These are phyloP conservation scores for Fusarium continuum DNA, from an alignment of 2,329 filamentous ascomycete species.

Conservation along the genomic window DNA sequence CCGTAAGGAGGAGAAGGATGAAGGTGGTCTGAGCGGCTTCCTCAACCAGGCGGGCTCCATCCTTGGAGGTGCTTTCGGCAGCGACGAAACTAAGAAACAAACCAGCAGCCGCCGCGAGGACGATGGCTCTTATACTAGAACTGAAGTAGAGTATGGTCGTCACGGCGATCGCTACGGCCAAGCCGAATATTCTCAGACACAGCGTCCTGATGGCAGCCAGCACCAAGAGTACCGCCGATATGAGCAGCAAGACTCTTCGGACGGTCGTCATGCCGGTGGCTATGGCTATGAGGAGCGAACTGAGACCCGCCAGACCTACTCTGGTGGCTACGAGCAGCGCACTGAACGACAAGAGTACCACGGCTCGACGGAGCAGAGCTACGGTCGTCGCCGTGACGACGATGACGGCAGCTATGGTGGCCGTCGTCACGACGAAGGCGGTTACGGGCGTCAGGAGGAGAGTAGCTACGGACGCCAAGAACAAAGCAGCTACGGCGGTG, in stretches of 20 bases:
- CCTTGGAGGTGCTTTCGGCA: slow-evolving; percentile 68
- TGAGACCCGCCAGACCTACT: slow-evolving; percentile 61
- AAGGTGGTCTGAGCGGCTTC: slow-evolving; percentile 73
- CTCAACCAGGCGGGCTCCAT: slow-evolving; percentile 75
- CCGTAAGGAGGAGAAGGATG: slow-evolving; percentile 59
- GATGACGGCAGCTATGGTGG: slow-evolving; percentile 34
- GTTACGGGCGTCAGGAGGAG: slow-evolving; percentile 7
- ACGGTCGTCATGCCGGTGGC: slow-evolving; percentile 52
- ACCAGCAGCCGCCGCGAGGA: slow-evolving; percentile 62
- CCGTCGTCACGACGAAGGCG: slow-evolving; percentile 8
- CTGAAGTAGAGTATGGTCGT: slow-evolving; percentile 68
- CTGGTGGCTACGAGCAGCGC: slow-evolving; percentile 63
- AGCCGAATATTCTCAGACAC: slow-evolving; percentile 67
- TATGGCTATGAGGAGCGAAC: slow-evolving; percentile 68
- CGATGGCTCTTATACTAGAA: slow-evolving; percentile 70
- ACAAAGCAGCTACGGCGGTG: slow-evolving; percentile 13
- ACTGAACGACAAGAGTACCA: slow-evolving; percentile 62
- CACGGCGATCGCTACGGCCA: slow-evolving; percentile 67
- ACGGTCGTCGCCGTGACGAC: slow-evolving; percentile 40
- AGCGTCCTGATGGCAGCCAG: slow-evolving; percentile 65
- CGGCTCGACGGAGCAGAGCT: slow-evolving; percentile 47
- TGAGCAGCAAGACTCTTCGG: slow-evolving; percentile 62
- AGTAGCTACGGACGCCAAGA: slow-evolving; percentile 20
- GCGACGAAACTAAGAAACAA: slow-evolving; percentile 63
- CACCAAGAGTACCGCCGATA: slow-evolving; percentile 69